phyloP scores from a whole-genome alignment of 2,329 filamentous ascomycete species.

The Talaromyces islandicus region DNA sequence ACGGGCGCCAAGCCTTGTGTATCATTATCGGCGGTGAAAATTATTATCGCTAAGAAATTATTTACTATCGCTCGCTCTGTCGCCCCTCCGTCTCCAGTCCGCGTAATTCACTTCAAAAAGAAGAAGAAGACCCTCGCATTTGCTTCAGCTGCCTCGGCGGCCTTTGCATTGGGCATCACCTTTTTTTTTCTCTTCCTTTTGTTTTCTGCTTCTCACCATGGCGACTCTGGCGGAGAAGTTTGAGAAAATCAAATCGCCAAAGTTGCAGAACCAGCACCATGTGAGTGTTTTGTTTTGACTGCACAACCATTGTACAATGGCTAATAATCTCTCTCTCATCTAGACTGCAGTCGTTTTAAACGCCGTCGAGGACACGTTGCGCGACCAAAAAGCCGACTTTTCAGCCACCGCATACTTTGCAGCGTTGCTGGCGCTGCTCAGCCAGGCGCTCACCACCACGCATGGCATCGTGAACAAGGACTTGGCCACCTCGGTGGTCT shows the following conservation, averaged over 20 bases:
- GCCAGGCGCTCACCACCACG: constrained; percentile 61
- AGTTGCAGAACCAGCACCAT: constrained; percentile 91
- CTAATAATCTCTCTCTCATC: constrained; percentile 1
- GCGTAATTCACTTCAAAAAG: neutral
- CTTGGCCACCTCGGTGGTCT: constrained; percentile 78
- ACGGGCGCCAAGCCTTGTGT: constrained; percentile 24
- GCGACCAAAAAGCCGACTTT: constrained; percentile 75
- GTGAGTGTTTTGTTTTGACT: constrained; percentile 43
- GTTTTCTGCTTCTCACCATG: constrained; percentile 31
- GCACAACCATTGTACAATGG: neutral
- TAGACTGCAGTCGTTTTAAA: constrained; percentile 67
- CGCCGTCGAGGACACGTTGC: constrained; percentile 87
- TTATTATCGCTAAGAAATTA: constrained; percentile 18
- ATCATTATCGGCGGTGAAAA: constrained; percentile 23
- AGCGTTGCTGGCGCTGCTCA: constrained; percentile 81
- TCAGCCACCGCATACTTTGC: constrained; percentile 93
- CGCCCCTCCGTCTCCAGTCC: constrained; percentile 15
- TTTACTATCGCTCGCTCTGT: constrained; percentile 15
- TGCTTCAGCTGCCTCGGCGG: constrained; percentile 17
- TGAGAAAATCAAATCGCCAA: constrained; percentile 94
- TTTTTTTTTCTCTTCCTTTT: neutral
- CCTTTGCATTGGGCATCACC: neutral
- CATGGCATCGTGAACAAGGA: constrained; percentile 70
- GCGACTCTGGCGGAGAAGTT: constrained; percentile 79
- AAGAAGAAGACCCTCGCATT: neutral